phyloP scores from a whole-genome alignment of 495 filamentous ascomycete genomes.

The Trichocladium antarcticum region DNA sequence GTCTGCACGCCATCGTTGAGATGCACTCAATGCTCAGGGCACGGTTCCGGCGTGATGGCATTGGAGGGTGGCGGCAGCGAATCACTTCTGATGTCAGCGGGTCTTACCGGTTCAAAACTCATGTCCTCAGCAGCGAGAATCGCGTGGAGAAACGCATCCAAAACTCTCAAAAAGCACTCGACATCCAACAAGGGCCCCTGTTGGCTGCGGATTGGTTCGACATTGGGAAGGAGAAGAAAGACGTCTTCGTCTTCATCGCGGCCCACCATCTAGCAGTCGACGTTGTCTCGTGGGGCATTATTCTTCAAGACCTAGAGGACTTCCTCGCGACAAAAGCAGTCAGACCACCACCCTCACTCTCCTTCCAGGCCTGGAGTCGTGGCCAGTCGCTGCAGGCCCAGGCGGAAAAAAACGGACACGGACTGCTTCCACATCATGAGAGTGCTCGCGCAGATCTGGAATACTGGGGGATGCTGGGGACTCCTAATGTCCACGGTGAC shows the following conservation, averaged over 20 bases:
- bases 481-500: not conserved
- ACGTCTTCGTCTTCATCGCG: conserved; percentile 37
- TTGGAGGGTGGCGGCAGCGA: conserved; percentile 22
- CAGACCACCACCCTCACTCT: conserved; percentile 19
- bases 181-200: conserved; percentile 29
- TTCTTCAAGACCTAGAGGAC: conserved; percentile 46
- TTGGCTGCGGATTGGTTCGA: conserved; percentile 15
- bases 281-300: conserved; percentile 49
- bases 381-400: conserved; percentile 10
- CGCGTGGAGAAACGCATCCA: not conserved
- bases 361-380: conserved; percentile 43
- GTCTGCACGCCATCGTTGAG: conserved; percentile 39
- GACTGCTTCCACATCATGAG: not conserved
- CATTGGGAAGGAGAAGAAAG: not conserved
- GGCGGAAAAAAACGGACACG: not conserved
- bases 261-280: conserved; percentile 49
- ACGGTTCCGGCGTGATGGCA: conserved; percentile 33
- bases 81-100: conserved; percentile 13
- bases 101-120: conserved; percentile 15
- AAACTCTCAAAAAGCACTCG: conserved; percentile 21
- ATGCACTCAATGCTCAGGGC: conserved; percentile 55
- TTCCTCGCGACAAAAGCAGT: conserved; percentile 19
- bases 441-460: not conserved
- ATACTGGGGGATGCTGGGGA: not conserved
- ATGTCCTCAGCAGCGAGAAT: conserved; percentile 6